These are phyloP conservation scores for Cryphonectria japonica DNA, from an alignment of 2,329 filamentous ascomycete genomes.

Conservation along the genomic window DNA sequence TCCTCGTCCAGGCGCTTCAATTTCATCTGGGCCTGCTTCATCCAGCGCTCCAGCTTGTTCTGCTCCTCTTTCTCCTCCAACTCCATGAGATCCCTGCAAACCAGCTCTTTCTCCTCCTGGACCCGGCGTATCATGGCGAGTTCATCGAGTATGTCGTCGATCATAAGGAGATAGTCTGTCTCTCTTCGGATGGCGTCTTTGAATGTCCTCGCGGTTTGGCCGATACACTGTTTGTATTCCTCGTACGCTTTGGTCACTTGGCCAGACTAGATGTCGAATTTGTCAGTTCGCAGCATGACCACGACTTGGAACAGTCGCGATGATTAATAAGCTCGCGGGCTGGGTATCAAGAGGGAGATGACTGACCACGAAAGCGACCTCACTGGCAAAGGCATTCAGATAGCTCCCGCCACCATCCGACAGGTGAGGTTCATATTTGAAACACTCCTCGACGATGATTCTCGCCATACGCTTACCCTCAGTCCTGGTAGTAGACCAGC, in stretches of 20 bases:
- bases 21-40: background rate
- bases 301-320: background rate
- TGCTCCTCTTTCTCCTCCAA: background rate
- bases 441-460: conserved; percentile 4
- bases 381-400: conserved; percentile 5
- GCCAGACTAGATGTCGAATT: background rate
- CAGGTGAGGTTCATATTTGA: background rate
- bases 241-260: background rate
- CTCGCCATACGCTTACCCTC: background rate
- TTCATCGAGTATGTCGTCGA: conserved; percentile 6
- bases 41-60: background rate
- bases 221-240: background rate
- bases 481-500: background rate
- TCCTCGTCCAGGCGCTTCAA: background rate
- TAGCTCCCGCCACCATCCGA: conserved; percentile 2
- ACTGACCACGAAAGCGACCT: conserved; percentile 1
- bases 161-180: background rate
- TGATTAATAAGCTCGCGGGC: background rate
- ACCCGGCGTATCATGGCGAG: conserved; percentile 7
- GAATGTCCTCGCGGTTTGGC: background rate
- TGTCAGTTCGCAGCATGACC: background rate
- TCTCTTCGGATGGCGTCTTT: background rate
- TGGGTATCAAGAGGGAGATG: background rate
- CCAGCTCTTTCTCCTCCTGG: background rate
- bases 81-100: background rate